Evolutionary conservation across 2,329 filamentous ascomycete species (phyloP).

Genomic region (Zymoseptoria brevis): DNA sequence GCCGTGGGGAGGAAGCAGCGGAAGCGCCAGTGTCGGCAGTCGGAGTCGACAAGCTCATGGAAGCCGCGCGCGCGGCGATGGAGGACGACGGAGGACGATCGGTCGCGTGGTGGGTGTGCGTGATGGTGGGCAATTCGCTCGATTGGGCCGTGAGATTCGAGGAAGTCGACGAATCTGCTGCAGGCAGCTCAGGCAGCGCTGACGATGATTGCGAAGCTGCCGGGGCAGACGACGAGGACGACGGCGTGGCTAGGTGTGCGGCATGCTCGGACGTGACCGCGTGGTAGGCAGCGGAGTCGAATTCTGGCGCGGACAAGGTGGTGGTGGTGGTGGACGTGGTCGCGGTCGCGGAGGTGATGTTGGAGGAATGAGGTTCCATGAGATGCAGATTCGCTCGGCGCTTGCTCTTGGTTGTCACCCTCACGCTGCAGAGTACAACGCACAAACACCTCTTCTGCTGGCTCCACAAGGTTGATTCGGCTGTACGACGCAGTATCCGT

Average conservation of each 20-base stretch:
- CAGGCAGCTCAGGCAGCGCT: not conserved
- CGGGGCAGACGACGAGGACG: not conserved
- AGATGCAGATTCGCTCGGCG: not conserved
- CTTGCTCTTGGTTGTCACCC: not conserved
- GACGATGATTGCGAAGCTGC: not conserved
- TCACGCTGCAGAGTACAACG: not conserved
- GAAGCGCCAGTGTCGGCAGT: conserved; percentile 1
- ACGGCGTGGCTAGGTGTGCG: not conserved
- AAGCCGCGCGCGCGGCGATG: conserved; percentile 15
- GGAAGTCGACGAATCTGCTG: not conserved
- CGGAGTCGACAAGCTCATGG: conserved; percentile 15
- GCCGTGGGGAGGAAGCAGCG: not conserved
- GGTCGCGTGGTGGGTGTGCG: not conserved
- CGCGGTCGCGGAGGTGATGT: not conserved
- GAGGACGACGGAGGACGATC: conserved; percentile 5
- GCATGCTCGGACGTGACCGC: not conserved
- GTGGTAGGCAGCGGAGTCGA: not conserved
- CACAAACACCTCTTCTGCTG: not conserved
- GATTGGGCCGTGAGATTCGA: not conserved
- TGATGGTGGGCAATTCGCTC: not conserved
- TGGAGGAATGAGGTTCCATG: not conserved
- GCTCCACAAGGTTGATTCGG: not conserved
- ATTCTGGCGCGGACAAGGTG: not conserved
- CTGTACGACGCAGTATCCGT: not conserved
- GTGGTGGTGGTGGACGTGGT: not conserved